Conservation (phyloP, 2,329 filamentous ascomycete species). For the Botrytis pseudocinerea region DNA sequence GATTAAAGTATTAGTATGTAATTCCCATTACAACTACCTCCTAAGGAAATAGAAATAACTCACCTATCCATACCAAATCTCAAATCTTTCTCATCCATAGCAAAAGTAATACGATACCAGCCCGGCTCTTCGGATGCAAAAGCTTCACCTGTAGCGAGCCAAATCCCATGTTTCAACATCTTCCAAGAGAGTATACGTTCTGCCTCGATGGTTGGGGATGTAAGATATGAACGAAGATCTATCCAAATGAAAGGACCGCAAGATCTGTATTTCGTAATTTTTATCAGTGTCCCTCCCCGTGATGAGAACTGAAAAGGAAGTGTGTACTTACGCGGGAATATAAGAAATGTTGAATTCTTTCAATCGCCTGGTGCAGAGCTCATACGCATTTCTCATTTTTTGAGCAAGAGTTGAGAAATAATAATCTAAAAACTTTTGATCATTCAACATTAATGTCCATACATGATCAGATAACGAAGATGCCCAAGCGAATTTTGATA, state of each 20-base stretch:
- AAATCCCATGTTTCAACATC: constrained; percentile 27
- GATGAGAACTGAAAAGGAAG: neutral
- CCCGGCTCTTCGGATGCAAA: constrained; percentile 24
- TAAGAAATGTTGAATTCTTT: constrained; percentile 21
- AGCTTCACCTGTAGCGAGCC: constrained; percentile 28
- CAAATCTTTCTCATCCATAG: constrained; percentile 23
- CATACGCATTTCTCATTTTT: constrained; percentile 22
- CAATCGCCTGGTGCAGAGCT: constrained; percentile 20
- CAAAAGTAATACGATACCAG: constrained; percentile 27
- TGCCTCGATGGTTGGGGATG: constrained; percentile 17
- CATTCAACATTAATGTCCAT: constrained; percentile 25
- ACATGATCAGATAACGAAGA: constrained; percentile 25
- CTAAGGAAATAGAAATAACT: neutral
- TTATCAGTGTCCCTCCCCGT: neutral
- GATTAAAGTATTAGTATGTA: neutral
- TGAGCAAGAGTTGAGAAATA: constrained; percentile 21
- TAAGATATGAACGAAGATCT: constrained; percentile 23
- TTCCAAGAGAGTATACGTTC: constrained; percentile 24
- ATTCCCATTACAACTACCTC: neutral
- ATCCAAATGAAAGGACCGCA: constrained; percentile 29
- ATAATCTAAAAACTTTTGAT: constrained; percentile 23
- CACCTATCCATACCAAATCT: constrained; percentile 26
- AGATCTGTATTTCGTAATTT: constrained; percentile 4
- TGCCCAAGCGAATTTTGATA: constrained; percentile 28
- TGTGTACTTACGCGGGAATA: constrained; percentile 15